Base-by-base conservation (phyloP, 192 early-diverging fungal species). In the Coemansia sp. region DNA sequence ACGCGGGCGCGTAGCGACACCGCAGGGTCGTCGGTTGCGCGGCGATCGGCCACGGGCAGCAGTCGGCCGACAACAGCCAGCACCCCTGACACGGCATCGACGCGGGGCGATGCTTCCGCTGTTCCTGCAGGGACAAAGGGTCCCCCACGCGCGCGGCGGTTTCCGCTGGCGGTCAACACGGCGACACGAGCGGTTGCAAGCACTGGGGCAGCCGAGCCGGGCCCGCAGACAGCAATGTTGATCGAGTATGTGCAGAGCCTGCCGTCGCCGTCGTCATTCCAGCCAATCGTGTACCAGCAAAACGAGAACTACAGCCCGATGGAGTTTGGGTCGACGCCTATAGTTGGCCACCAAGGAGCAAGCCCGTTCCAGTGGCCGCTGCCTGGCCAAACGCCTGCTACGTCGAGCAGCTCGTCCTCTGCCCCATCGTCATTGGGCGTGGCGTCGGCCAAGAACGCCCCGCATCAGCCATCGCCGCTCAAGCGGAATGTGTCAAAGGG, bases 311-410 rank as follows among this genome's bases (percentile, higher is more conserved):
- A 84, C n/a, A 91, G 90, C 62, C 91, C 91, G 9, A 80, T 93
- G 55, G 89, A 88, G 31, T 91, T 91, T 78, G 84, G 85, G 23
- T 78, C 86, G 19, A 92, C 90, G 9, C 90, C 91, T 0, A 89
- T 87, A 6, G 86, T 85, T 19, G 87, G 85, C 19, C 83, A 85
- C n/a, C 75, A 76, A 26, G 49, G 59, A 49, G 57, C 75, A 4
- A 83, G 87, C 11, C 83, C 86, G 9, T 93, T 93, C 68, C 77
- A 87, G 63, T 93, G 91, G 91, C 91, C 91, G 8, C 23, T 80
- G 61, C 67, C 82, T 1, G n/a, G 48, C 6, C 8, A 52, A 38
- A 27, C 64, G 14, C 16, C 53, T 4, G 49, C 41, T 0, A 64
- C 68, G 29, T 49, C 3, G 41, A 39, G 22, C 38, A 58, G 60